phyloP scores from a whole-genome alignment of 345 rosid species.

The Fremontodendron californicum region DNA sequence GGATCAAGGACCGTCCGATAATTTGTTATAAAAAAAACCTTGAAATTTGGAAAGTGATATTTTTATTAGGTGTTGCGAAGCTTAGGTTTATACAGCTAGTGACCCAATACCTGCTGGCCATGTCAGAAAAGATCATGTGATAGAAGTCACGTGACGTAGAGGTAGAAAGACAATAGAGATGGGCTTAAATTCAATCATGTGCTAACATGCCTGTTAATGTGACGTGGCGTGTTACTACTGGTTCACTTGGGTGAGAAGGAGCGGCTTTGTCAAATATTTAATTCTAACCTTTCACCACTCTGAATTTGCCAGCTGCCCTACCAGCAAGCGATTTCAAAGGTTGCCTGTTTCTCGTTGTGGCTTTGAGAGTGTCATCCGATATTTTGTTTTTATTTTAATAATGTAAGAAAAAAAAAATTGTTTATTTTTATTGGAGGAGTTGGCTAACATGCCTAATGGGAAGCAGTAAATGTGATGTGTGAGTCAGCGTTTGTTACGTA shows the following conservation, averaged over 20 bases:
- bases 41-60: not conserved
- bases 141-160: slow-evolving; percentile 24
- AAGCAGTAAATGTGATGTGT: not conserved
- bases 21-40: not conserved
- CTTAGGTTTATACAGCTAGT: not conserved
- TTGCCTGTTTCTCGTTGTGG: not conserved
- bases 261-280: not conserved
- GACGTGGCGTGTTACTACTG: slow-evolving; percentile 19
- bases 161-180: not conserved
- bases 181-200: slow-evolving; percentile 1
- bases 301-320: too few relatives aligned
- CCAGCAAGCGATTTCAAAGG: not conserved
- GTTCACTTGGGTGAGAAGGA: not conserved
- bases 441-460: not conserved
- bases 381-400: not conserved
- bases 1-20: not conserved
- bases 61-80: not conserved
- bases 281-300: too few relatives aligned
- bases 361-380: not conserved
- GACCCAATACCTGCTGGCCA: slow-evolving; percentile 26
- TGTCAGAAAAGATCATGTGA: slow-evolving; percentile 32
- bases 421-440: too few relatives aligned
- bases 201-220: slow-evolving; percentile 17
- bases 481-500: not conserved
- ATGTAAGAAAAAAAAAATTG: not conserved